Evolutionary conservation across 257 asterid species (phyloP).

Genomic region (Hygrophila difformis): DNA sequence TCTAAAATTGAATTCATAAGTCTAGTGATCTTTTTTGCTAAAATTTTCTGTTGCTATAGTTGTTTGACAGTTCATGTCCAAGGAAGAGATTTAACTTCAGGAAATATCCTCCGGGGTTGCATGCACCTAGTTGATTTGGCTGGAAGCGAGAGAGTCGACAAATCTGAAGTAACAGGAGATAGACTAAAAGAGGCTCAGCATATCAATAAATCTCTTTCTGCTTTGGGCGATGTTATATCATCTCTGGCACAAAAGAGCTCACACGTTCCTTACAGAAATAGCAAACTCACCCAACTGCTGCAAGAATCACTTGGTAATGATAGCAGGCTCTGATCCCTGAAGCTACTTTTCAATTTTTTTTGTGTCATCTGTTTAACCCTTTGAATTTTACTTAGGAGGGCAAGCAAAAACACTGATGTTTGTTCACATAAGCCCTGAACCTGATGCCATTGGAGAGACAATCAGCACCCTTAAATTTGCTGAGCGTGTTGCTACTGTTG

Average conservation of each 20-base stretch:
- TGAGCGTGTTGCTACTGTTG: slow-evolving; percentile 95
- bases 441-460: slow-evolving; percentile 88
- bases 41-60: slow-evolving; percentile 30
- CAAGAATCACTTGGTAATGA: slow-evolving; percentile 97
- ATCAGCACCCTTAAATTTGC: slow-evolving; percentile 96
- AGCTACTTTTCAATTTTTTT: not conserved
- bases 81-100: slow-evolving; percentile 82
- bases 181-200: slow-evolving; percentile 96
- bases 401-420: slow-evolving; percentile 98
- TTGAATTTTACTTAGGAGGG: slow-evolving; percentile 47
- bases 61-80: slow-evolving; percentile 95
- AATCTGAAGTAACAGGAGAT: slow-evolving; percentile 95
- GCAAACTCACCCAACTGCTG: slow-evolving; percentile 94
- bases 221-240: slow-evolving; percentile 90
- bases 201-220: slow-evolving; percentile 87
- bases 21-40: slow-evolving; percentile 10
- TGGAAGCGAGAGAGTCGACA: slow-evolving; percentile 99
- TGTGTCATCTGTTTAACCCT: slow-evolving; percentile 7
- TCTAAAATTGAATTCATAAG: slow-evolving; percentile 2
- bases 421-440: slow-evolving; percentile 92
- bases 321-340: slow-evolving; percentile 2
- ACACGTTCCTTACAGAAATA: slow-evolving; percentile 91
- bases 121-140: slow-evolving; percentile 99
- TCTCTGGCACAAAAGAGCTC: slow-evolving; percentile 86
- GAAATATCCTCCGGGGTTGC: slow-evolving; percentile 75